Evolutionary conservation across 768 basidiomycete species (phyloP), one percentile per base, ranked within the genome.

Genomic region (Trametes cinnabarina): DNA sequence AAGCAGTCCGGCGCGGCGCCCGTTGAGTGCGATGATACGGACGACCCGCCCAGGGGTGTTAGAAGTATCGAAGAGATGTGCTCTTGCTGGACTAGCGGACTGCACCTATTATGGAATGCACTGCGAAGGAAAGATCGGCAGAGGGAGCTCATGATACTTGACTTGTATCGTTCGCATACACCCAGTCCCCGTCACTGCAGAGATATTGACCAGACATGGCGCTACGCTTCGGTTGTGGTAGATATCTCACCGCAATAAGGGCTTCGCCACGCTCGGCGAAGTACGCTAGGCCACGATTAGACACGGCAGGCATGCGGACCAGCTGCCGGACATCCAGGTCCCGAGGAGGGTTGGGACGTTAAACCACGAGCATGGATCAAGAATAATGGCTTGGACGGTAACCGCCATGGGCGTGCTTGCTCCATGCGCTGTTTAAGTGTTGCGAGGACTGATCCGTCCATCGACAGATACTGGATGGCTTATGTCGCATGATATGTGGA

Each of bases 271-370:
- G 15, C 28, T 52, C 51, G 41, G 30, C 25, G 28, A 11, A n/a
- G 11, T 14, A 43, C 14, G 37, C 34, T 17, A 30, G 14, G 28
- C 19, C 28, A 39, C 10, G 26, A 20, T 10, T 19, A 52, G 51
- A 46, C 52, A 22, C 43, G 43, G 43, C 52, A 54, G 52, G 52
- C 43, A 54, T 43, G 43, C 52, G 43, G 52, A 44, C 37, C 52
- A 35, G 35, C 9, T 2, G 20, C 43, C 52, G 52, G 43, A 46
- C 3, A 37, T 43, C 26, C 17, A 8, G 6, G 30, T 25, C 23
- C 25, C 34, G 52, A 25, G n/a, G 32, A 52, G 26, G 14, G 7
- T 15, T 40, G 22, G 15, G 7, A 23, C 23, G 23, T n/a, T n/a
- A n/a, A n/a, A n/a, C n/a, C n/a, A n/a, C n/a, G n/a, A n/a, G n/a